These are phyloP conservation scores for Lepidium campestre DNA, from an alignment of 441 rosid species.

Conservation along the genomic window DNA sequence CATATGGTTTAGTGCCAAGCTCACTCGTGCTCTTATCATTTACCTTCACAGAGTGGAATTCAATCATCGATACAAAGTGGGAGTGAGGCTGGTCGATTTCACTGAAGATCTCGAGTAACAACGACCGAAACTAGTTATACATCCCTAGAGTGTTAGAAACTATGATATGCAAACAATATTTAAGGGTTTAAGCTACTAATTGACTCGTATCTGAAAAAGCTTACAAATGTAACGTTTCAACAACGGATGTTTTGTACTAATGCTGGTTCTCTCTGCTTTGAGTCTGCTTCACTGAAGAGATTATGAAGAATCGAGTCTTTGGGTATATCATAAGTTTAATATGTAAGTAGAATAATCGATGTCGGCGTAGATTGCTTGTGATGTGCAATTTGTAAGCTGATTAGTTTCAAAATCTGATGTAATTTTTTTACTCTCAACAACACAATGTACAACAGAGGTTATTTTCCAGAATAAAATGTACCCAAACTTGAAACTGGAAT, in stretches of 20 bases:
- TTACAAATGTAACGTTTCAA: too few relatives aligned
- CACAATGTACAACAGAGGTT: slow-evolving; percentile 24
- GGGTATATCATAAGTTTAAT: neutral
- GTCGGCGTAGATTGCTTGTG: neutral
- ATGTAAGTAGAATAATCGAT: neutral
- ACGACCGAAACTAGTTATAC: neutral
- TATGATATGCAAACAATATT: too few relatives aligned
- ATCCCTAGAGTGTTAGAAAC: too few relatives aligned
- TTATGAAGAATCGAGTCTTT: neutral
- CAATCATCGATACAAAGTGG: slow-evolving; percentile 16
- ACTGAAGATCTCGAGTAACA: neutral
- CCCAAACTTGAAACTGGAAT: slow-evolving; percentile 6
- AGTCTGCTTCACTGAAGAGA: neutral
- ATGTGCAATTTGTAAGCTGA: neutral
- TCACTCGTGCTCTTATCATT: neutral
- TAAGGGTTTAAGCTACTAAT: too few relatives aligned
- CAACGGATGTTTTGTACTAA: too few relatives aligned
- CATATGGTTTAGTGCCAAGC: slow-evolving; percentile 1
- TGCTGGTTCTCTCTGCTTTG: too few relatives aligned
- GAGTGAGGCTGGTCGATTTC: slow-evolving; percentile 9
- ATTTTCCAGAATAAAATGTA: neutral
- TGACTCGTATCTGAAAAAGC: too few relatives aligned
- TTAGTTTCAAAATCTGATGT: neutral
- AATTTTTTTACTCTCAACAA: slow-evolving; percentile 2
- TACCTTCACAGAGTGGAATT: slow-evolving; percentile 17